These are phyloP conservation scores for Tagetes patula DNA, from an alignment of 129 eudicot species.

Conservation along the genomic window DNA sequence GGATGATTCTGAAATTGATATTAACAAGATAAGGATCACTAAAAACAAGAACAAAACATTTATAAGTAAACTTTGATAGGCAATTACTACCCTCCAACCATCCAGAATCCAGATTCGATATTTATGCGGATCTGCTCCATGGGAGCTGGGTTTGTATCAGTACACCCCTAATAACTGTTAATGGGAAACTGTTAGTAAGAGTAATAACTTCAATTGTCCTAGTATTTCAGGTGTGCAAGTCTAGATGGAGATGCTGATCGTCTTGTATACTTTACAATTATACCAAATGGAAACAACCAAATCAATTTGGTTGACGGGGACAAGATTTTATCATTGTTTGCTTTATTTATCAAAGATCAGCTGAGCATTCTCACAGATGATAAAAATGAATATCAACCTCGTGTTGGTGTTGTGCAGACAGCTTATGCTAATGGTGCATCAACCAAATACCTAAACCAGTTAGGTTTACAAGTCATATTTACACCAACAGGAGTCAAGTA, in stretches of 20 bases:
- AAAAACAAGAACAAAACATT: no score
- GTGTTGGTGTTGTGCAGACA: slow-evolving; percentile 82
- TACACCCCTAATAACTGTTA: background rate
- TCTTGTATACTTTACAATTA: slow-evolving; percentile 64
- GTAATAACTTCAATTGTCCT: slow-evolving; percentile 38
- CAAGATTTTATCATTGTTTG: slow-evolving; percentile 85
- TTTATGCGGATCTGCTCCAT: no score
- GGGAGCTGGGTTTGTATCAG: no score
- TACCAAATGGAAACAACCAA: slow-evolving; percentile 46
- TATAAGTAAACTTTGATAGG: no score
- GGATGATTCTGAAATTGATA: no score
- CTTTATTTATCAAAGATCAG: slow-evolving; percentile 72
- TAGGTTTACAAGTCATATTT: slow-evolving; percentile 69
- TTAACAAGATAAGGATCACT: no score
- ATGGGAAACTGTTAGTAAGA: slow-evolving; percentile 11
- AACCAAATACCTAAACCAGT: slow-evolving; percentile 58
- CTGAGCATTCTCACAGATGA: slow-evolving; percentile 41
- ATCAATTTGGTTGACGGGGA: slow-evolving; percentile 85
- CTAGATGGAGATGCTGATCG: slow-evolving; percentile 98
- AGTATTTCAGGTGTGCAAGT: slow-evolving; percentile 94
- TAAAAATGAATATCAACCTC: slow-evolving; percentile 41
- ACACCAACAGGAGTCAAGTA: slow-evolving; percentile 93
- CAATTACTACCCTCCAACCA: no score
- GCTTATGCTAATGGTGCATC: slow-evolving; percentile 98
- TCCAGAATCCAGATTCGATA: no score